Evolutionary conservation across 1,284 basidiomycete genomes (phyloP), one percentile per base, ranked within the genome.

Genomic region (Papiliotrema laurentii): DNA sequence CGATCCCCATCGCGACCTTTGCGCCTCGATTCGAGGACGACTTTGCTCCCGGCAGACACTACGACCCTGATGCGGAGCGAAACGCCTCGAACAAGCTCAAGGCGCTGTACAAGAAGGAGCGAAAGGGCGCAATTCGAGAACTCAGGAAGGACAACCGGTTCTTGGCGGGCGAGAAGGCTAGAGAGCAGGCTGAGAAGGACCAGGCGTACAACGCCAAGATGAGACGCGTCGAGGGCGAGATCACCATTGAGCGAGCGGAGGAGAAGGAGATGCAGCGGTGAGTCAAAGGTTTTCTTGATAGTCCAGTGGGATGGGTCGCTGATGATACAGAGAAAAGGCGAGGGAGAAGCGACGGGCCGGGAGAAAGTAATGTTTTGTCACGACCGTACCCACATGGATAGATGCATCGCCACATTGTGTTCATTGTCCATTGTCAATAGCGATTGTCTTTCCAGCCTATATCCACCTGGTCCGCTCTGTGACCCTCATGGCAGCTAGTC

Each of bases 101-200:
- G 43, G 81, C 83, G 31, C 83, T 94, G 71, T 86, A 91, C 78
- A 96, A 96, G 76, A 87, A 97, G 76, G 96, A 98, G 77, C 80
- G 82, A 69, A 98, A 97, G 78, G 93, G 96, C 28, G 96, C 96
- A 2, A 91, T 99, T 54, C 81, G 94, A 48, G 96, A 99, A 69
- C 78, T 99, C 50, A 83, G 96, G 55, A 96, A 96, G 77, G 96
- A 99, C 71, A 86, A 89, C 54, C 81, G 83, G 55, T 98, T 97
- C 81, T 78, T 98, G 71, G 92, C 96, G 10, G 80, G 80, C 42
- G 89, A 92, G 64, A 83, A 89, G 64, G 85, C 89, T 62, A 82
- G 84, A 74, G 84, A 85, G 68, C 87, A 90, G 74, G 79, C 80
- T 67, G 84, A 86, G 72, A 90, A 90, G 77, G 93, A 97, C 66